These are phyloP conservation scores for Lolium perenne DNA, from an alignment of 176 grass and related monocot genomes.

Conservation along the genomic window DNA sequence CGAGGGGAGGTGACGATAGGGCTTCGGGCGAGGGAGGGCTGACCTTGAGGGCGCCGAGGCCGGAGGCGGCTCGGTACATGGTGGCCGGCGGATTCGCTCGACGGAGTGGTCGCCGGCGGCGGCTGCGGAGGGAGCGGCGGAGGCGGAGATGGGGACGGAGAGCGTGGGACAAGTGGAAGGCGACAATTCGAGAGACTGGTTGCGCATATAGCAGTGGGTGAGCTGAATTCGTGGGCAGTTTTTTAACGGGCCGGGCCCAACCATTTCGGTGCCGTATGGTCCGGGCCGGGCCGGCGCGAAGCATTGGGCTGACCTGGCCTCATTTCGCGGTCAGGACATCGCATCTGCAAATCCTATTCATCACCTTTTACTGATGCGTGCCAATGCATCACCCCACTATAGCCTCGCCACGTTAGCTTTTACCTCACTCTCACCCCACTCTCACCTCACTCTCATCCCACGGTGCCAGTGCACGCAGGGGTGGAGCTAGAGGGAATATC, in stretches of 20 bases:
- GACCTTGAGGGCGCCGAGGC: constrained; percentile 82
- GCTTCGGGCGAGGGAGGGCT: constrained; percentile 23
- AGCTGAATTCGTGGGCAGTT: neutral
- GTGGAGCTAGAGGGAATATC: too few relatives aligned
- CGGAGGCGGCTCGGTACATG: constrained; percentile 77
- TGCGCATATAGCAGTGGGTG: neutral
- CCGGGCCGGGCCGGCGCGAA: neutral
- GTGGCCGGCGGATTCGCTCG: constrained; percentile 15
- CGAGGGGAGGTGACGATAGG: neutral
- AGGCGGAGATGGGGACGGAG: constrained; percentile 34
- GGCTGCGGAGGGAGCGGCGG: constrained; percentile 28
- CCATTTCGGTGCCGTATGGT: too few relatives aligned
- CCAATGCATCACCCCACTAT: too few relatives aligned
- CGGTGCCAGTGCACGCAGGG: too few relatives aligned
- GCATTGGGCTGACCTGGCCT: neutral
- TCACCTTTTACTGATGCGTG: too few relatives aligned
- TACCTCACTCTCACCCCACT: too few relatives aligned
- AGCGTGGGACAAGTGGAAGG: constrained; percentile 46
- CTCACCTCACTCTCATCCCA: too few relatives aligned
- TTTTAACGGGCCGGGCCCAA: neutral
- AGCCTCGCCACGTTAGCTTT: too few relatives aligned
- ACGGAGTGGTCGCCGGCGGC: constrained; percentile 37
- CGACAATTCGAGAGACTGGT: constrained; percentile 13
- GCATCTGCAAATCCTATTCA: too few relatives aligned
- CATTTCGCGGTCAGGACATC: neutral